These are phyloP conservation scores for Coniochaeta sp. DNA, from an alignment of 2,329 filamentous ascomycete species.

Conservation along the genomic window DNA sequence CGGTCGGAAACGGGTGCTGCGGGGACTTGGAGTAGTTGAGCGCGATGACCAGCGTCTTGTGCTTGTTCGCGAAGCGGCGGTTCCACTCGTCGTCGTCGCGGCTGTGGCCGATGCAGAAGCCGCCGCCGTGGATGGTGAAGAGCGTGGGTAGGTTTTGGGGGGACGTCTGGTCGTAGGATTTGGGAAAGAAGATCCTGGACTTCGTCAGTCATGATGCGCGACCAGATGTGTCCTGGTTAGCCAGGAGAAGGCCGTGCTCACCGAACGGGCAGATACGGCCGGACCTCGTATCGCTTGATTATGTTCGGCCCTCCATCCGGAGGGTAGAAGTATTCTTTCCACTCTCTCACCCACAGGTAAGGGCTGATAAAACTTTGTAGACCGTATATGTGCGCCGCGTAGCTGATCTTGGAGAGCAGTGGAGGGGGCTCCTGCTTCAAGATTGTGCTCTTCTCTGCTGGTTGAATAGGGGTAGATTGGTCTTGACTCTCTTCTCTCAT, in stretches of 20 bases:
- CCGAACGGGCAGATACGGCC: conserved; percentile 24
- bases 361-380: conserved; percentile 13
- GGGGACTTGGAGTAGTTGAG: conserved; percentile 44
- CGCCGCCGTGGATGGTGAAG: conserved; percentile 44
- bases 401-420: conserved; percentile 14
- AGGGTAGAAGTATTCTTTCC: conserved; percentile 20
- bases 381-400: conserved; percentile 16
- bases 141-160: conserved; percentile 29
- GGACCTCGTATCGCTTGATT: conserved; percentile 25
- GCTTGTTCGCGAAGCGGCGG: conserved; percentile 28
- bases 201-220: neutral
- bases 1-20: conserved; percentile 30
- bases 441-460: neutral
- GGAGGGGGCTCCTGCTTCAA: conserved; percentile 9
- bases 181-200: conserved; percentile 31
- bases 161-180: conserved; percentile 18
- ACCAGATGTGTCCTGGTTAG: neutral
- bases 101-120: conserved; percentile 35
- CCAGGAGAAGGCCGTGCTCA: conserved; percentile 8
- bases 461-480: neutral
- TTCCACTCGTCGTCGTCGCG: conserved; percentile 39
- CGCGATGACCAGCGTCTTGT: conserved; percentile 36
- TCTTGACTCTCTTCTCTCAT: neutral
- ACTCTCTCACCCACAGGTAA: conserved; percentile 14
- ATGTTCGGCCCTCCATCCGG: conserved; percentile 18